phyloP scores from a whole-genome alignment of 345 rosid species.

The Pelargonium nanum region DNA sequence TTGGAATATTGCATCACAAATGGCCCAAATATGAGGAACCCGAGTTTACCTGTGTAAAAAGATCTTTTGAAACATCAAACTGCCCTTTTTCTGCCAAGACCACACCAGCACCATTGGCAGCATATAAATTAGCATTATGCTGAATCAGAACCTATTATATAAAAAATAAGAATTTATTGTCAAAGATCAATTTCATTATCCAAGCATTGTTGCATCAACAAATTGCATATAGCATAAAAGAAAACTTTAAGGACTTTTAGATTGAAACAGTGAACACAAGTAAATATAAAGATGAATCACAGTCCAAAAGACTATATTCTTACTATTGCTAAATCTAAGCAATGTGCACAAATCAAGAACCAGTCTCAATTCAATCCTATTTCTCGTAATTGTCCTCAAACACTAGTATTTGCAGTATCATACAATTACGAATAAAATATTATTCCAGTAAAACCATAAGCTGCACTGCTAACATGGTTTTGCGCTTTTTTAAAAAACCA shows the following conservation, averaged over 20 bases:
- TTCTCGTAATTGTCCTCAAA: background rate
- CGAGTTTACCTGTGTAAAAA: slow-evolving; percentile 68
- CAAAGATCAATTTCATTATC: background rate
- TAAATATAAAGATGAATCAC: background rate
- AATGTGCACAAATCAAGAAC: background rate
- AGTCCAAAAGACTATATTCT: background rate
- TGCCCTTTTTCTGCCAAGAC: slow-evolving; percentile 96
- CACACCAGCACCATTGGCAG: slow-evolving; percentile 95
- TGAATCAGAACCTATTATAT: slow-evolving; percentile 69
- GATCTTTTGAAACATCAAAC: slow-evolving; percentile 89
- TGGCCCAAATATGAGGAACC: background rate
- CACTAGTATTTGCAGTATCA: too few relatives aligned
- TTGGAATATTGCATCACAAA: background rate
- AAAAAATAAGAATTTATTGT: slow-evolving; percentile 4
- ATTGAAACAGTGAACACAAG: background rate
- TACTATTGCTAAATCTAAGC: slow-evolving; percentile 4
- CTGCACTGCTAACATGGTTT: too few relatives aligned
- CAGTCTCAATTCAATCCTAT: background rate
- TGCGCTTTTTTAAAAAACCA: too few relatives aligned
- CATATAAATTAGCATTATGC: slow-evolving; percentile 82
- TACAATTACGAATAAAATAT: too few relatives aligned
- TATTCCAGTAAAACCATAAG: too few relatives aligned
- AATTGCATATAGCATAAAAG: background rate
- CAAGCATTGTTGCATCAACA: background rate
- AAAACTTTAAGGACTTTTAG: background rate